Evolutionary conservation across 2,329 filamentous ascomycete species (phyloP), one percentile per base, ranked within the genome.

Genomic region (Colletotrichum agaves): DNA sequence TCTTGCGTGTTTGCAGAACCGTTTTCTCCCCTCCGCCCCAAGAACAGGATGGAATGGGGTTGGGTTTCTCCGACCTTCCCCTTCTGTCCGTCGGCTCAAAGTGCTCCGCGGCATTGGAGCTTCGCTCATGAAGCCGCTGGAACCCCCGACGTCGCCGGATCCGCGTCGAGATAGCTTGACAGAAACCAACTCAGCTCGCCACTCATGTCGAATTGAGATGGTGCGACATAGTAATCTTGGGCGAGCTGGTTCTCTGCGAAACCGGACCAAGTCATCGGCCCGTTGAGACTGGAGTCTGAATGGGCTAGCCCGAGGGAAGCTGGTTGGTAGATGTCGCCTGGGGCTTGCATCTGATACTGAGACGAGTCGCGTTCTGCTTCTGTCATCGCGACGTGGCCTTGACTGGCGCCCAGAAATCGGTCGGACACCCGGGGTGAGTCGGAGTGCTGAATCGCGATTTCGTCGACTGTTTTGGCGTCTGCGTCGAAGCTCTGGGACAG

Each of bases 101-200:
- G n/a, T 44, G 2, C 4, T 19, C n/a, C 13, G 13, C 41, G 12
- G 35, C 35, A 13, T 13, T 13, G 35, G 12, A 37, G 13, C 23
- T 1, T 13, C 21, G 13, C 5, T 39, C 35, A 61, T 3, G 46
- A 23, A 0, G 55, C 39, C 21, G 41, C 8, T 11, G 27, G 37
- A 11, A 27, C 1, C 15, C 21, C 39, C 21, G 41, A 6, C 17
- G 21, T 39, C 13, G 31, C 46, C 2, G 58, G 43, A 17, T 66
- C 58, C 12, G 58, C 33, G 10, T 66, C 63, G 33, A 62, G 50
- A 15, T 66, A 66, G 15, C 63, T 61, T 0, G 63, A 66, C 7
- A 62, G 15, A 11, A 66, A 66, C 63, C 58, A 66, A 17, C 58
- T 66, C 2, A 66, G 23, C 35, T 66, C 63, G 41, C 58, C 63